These are phyloP conservation scores for Gossypium rotundifolium DNA, from an alignment of 345 rosid species.

Conservation along the genomic window DNA sequence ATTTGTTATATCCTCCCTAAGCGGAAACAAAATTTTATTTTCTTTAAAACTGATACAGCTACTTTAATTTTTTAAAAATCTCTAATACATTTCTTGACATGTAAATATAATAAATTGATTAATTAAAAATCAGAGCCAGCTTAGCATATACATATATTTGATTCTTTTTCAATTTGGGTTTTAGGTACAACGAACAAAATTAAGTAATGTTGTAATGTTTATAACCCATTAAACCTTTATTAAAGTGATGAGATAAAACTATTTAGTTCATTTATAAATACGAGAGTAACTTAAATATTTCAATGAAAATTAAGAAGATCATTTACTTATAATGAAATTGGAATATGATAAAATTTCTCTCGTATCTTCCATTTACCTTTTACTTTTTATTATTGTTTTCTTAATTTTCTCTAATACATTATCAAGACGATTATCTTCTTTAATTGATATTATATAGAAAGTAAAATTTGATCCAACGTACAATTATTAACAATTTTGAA, in stretches of 20 bases:
- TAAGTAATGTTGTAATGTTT: not conserved
- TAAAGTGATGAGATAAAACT: too few relatives aligned
- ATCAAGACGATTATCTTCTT: rapidly evolving
- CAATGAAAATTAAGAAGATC: too few relatives aligned
- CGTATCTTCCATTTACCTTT: too few relatives aligned
- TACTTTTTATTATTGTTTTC: too few relatives aligned
- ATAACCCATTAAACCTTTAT: not conserved
- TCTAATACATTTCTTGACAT: not conserved
- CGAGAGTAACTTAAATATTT: too few relatives aligned
- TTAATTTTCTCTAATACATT: too few relatives aligned
- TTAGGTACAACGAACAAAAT: not conserved
- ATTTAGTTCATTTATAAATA: not conserved
- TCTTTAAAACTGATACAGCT: not conserved
- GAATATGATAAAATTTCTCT: too few relatives aligned
- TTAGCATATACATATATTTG: not conserved
- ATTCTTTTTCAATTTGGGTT: not conserved
- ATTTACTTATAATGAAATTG: too few relatives aligned
- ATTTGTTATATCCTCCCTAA: not conserved
- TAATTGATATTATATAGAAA: too few relatives aligned
- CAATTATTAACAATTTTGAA: too few relatives aligned
- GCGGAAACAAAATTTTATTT: not conserved
- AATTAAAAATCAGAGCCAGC: not conserved
- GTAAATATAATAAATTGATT: not conserved
- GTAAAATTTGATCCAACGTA: too few relatives aligned
- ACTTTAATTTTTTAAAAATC: not conserved